phyloP scores from a whole-genome alignment of 805 yeast species.

The Wickerhamomyces kurtzmanii region DNA sequence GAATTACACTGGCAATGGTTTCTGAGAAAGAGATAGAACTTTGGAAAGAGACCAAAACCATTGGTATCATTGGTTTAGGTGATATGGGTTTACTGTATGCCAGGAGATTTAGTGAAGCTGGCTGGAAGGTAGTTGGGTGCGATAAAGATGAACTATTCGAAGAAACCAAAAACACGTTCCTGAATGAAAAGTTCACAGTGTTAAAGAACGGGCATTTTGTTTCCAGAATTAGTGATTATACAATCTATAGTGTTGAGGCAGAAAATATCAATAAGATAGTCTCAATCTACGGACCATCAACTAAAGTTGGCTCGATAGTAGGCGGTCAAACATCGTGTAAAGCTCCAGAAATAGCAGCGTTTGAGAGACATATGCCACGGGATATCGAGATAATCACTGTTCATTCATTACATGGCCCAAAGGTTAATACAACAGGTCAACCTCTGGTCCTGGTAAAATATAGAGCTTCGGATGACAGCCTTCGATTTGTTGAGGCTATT shows the following conservation, averaged over 20 bases:
- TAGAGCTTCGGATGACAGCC: conserved; percentile 42
- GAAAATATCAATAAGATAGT: conserved; percentile 72
- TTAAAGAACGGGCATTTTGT: conserved; percentile 78
- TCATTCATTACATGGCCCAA: conserved; percentile 94
- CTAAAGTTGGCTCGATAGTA: conserved; percentile 80
- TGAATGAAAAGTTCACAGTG: conserved; percentile 39
- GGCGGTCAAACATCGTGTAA: conserved; percentile 99
- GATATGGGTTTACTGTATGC: conserved; percentile 96
- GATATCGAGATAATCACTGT: conserved; percentile 81
- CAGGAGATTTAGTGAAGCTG: conserved; percentile 61
- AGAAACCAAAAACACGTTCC: conserved; percentile 28
- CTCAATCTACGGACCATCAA: conserved; percentile 69
- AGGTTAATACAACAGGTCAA: conserved; percentile 81
- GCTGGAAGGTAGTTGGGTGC: conserved; percentile 86
- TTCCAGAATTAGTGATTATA: conserved; percentile 71
- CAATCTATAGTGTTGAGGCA: conserved; percentile 90
- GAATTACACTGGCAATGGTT: no score
- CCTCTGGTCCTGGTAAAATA: conserved; percentile 84
- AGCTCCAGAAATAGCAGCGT: conserved; percentile 79
- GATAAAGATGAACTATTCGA: conserved; percentile 64
- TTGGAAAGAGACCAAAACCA: conserved; percentile 38
- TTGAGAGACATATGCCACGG: conserved; percentile 61
- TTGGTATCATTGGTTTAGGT: conserved; percentile 94
- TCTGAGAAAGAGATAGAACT: conserved; percentile 8
- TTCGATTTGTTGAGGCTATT: conserved; percentile 51